Conservation (phyloP, 352 stramenopile species). For the Phytophthora syringae region DNA sequence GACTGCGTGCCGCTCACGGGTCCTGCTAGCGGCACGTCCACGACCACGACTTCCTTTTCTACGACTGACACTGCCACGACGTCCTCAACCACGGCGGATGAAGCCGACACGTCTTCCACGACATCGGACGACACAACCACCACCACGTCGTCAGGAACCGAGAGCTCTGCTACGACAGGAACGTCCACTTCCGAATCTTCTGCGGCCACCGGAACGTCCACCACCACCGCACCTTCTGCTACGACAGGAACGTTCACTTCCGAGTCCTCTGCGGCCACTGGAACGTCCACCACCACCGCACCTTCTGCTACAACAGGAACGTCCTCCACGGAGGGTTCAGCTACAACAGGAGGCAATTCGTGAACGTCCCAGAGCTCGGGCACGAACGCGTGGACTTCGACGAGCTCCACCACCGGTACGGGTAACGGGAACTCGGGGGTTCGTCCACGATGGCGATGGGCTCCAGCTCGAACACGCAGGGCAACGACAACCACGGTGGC, state of each 20-base stretch:
- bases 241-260: conserved; percentile 1
- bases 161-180: background rate
- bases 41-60: conserved; percentile 16
- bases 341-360: background rate
- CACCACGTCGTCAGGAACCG: background rate
- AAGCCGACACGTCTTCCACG: conserved; percentile 15
- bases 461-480: conserved; percentile 9
- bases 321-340: background rate
- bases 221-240: conserved; percentile 2
- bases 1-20: conserved; percentile 42
- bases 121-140: conserved; percentile 5
- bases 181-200: background rate
- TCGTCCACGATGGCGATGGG: conserved; percentile 8
- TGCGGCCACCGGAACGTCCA: background rate
- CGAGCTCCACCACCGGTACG: background rate
- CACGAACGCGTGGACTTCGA: conserved; percentile 18
- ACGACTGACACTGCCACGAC: background rate
- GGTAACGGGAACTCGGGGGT: conserved; percentile 2
- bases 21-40: conserved; percentile 6
- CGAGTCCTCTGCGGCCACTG: conserved; percentile 3
- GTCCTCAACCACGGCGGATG: conserved; percentile 16
- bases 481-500: conserved; percentile 17
- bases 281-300: conserved; percentile 1
- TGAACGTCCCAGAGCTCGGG: too few relatives aligned
- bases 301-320: too few relatives aligned